These are phyloP conservation scores for Solanum piurae DNA, from an alignment of 257 asterid genomes.

Conservation along the genomic window DNA sequence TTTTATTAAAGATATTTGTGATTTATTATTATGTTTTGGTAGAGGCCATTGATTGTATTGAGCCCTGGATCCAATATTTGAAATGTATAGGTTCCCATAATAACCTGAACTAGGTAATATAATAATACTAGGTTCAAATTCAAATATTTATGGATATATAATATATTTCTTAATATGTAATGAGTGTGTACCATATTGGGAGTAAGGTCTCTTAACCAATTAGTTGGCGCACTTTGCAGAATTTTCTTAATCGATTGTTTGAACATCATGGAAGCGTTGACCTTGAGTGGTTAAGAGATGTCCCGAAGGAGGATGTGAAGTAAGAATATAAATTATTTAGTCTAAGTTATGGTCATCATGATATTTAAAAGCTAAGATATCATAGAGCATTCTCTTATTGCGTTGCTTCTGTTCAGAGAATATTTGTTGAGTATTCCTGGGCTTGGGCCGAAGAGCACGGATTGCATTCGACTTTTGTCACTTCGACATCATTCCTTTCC, in stretches of 20 bases:
- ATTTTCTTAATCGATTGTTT: constrained; percentile 29
- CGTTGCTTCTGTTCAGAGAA: constrained; percentile 21
- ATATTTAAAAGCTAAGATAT: neutral
- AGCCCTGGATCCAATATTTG: neutral
- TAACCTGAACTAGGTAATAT: neutral
- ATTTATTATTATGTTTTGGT: neutral
- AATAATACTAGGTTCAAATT: neutral
- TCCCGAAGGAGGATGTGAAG: constrained; percentile 42
- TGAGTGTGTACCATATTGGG: neutral
- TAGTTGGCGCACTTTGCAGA: constrained; percentile 16
- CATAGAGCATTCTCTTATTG: neutral
- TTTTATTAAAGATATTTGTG: neutral
- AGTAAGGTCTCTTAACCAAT: neutral
- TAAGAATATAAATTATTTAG: neutral
- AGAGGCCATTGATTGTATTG: neutral
- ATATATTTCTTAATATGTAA: neutral
- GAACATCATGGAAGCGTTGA: constrained; percentile 41
- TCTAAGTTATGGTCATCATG: neutral
- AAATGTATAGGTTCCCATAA: neutral
- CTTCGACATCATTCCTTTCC: constrained; percentile 57
- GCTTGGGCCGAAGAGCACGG: constrained; percentile 59
- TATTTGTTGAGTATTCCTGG: constrained; percentile 48
- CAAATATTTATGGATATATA: neutral
- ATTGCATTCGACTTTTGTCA: constrained; percentile 57
- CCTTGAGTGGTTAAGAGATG: constrained; percentile 64